Base-by-base conservation (phyloP, 2,329 filamentous ascomycete species). In the Bipolaris zeicola region DNA sequence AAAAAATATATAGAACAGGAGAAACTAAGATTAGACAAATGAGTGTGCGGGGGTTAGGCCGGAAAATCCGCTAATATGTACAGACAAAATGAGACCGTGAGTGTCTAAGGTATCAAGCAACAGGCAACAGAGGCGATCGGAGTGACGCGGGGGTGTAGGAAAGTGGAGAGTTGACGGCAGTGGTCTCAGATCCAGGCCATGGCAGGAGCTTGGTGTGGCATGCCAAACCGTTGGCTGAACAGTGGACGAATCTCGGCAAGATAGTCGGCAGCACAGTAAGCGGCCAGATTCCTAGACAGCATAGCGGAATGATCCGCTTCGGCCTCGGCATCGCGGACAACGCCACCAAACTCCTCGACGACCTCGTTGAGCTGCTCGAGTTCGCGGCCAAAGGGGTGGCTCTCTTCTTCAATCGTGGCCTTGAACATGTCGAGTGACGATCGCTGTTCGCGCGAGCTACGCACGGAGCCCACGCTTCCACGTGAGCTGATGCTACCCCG, bases 311-410 rank as follows among this genome's bases (percentile, higher is more conserved):
- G 84, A 75, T 96, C 92, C 52, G 91, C 89, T 42, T 93, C 89
- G 37, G 88, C 78, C 43, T 87, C 80, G n/a, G 83, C 82, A 57
- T 86, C 82, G 61, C 84, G 83, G 28, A 87, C 82, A 0, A 76
- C 78, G 45, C 74, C 73, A 39, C 87, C 87, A 66, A 92, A 94
- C 76, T 97, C 93, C 78, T 98, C 95, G 0, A 89, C 94, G 14
- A 97, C 85, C 77, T 98, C 95, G 50, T 92, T 92, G 22, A 98
- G 91, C 77, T 98, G 90, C 54, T 91, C 92, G 50, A 98, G 81
- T 77, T 99, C 95, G 48, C 89, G 88, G 50, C 91, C 91, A 69
- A 98, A 98, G 0, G 94, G 94, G 74, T 95, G 86, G 43, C 77
- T 34, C 76, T 83, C 61, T 71, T 74, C 68, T 55, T 62, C 69